A percentile compares a stretch with the other conserved stretches of the same genome.
These are phyloP conservation scores for Ganoderma boninense DNA, from an alignment of 1,284 basidiomycete genomes.

Conservation along the genomic window DNA sequence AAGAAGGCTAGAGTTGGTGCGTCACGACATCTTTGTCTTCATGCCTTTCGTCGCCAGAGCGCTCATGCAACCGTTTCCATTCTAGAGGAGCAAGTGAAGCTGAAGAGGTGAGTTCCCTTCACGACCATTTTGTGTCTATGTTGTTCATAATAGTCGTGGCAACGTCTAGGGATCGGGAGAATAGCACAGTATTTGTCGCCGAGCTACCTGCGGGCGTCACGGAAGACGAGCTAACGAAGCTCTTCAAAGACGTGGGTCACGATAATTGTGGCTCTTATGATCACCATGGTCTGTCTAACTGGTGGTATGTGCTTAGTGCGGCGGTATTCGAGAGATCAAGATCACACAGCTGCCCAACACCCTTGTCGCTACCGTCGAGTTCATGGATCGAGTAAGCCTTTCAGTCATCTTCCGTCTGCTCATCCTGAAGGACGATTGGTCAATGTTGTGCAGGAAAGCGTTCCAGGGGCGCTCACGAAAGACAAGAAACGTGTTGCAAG, in stretches of 20 bases:
- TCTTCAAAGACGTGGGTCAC: slow-evolving; percentile 87
- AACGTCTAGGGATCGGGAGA: slow-evolving; percentile 89
- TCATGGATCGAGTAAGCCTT: slow-evolving; percentile 67
- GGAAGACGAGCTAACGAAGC: slow-evolving; percentile 70
- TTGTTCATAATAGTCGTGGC: not conserved
- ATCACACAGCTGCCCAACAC: slow-evolving; percentile 65
- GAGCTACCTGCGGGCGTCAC: slow-evolving; percentile 67
- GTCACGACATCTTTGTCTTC: slow-evolving; percentile 30
- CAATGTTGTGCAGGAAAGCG: slow-evolving; percentile 61
- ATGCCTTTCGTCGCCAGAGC: not conserved
- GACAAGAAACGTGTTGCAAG: slow-evolving; percentile 89
- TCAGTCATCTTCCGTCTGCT: not conserved
- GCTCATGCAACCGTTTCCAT: not conserved
- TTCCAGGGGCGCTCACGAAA: slow-evolving; percentile 89
- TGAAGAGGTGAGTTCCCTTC: slow-evolving; percentile 65
- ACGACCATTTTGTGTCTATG: not conserved
- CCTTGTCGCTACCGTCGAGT: slow-evolving; percentile 84
- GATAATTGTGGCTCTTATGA: not conserved
- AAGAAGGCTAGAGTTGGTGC: slow-evolving; percentile 72
- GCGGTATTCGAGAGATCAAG: slow-evolving; percentile 82
- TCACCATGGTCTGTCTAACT: not conserved
- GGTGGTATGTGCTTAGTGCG: slow-evolving; percentile 65
- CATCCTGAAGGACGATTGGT: not conserved
- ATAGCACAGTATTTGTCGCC: slow-evolving; percentile 90
- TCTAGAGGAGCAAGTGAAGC: slow-evolving; percentile 52